Percentiles rank a stretch among this genome's conserved stretches.
These are phyloP conservation scores for Scleroderma citrinum DNA, from an alignment of 768 basidiomycete species.

Conservation along the genomic window DNA sequence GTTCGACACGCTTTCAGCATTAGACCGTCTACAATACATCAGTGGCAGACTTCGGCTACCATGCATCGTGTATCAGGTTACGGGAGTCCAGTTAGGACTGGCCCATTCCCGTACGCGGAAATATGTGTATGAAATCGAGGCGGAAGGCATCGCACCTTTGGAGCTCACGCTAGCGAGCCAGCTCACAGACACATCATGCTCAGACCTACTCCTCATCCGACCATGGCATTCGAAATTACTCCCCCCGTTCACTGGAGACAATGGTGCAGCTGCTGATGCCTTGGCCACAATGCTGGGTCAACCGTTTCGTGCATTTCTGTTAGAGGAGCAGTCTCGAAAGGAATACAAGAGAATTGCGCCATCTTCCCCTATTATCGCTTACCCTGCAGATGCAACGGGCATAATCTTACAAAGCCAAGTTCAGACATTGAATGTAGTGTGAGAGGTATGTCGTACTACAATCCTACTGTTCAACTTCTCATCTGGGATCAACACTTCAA, in stretches of 20 bases:
- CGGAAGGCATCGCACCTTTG: too few relatives aligned
- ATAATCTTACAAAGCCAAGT: constrained; percentile 1
- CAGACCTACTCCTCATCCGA: too few relatives aligned
- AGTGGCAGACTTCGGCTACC: not conserved
- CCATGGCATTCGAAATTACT: not conserved
- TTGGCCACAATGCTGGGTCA: not conserved
- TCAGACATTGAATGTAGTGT: not conserved
- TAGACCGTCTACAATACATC: not conserved
- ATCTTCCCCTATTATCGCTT: not conserved
- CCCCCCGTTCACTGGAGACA: not conserved
- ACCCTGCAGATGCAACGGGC: not conserved
- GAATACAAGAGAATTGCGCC: constrained; percentile 3
- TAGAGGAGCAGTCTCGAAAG: not conserved
- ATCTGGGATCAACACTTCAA: too few relatives aligned
- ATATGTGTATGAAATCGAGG: too few relatives aligned
- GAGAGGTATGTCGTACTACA: too few relatives aligned
- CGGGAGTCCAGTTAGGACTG: too few relatives aligned
- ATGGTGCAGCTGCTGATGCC: not conserved
- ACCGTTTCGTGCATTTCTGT: not conserved
- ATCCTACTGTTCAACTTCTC: too few relatives aligned
- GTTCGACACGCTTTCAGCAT: too few relatives aligned
- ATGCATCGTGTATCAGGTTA: too few relatives aligned
- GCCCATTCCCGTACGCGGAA: too few relatives aligned
- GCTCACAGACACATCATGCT: too few relatives aligned
- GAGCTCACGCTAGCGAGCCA: too few relatives aligned